Evolutionary conservation across 257 asterid genomes (phyloP).

Genomic region (Thymus mandschuricus): DNA sequence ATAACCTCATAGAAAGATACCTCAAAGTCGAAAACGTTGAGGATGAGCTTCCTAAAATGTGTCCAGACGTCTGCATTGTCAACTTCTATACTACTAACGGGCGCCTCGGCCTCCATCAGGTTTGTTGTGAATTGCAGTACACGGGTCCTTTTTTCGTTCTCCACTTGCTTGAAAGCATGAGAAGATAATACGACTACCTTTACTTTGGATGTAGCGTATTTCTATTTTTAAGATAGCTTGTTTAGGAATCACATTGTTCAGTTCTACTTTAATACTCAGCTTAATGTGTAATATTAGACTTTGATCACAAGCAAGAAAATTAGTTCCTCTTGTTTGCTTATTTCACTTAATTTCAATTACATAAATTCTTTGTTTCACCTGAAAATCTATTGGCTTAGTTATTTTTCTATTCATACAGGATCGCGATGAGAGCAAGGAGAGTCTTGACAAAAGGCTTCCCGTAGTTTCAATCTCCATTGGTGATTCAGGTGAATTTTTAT

Average conservation of each 20-base stretch:
- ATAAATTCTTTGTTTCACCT: not conserved
- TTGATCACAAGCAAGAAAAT: not conserved
- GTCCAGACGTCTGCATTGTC: conserved; percentile 71
- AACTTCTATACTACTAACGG: conserved; percentile 56
- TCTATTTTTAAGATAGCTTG: not conserved
- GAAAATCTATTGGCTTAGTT: not conserved
- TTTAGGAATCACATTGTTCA: too few species aligned
- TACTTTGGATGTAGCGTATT: not conserved
- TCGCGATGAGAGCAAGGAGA: conserved; percentile 55
- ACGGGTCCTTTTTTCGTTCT: not conserved
- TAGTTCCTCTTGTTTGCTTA: not conserved
- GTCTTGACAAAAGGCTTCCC: conserved; percentile 55
- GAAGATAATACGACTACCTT: too few species aligned
- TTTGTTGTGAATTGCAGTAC: conserved; percentile 23
- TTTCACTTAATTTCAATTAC: not conserved
- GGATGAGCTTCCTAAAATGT: conserved; percentile 51
- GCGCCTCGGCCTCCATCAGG: conserved; percentile 81
- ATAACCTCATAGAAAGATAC: conserved; percentile 36
- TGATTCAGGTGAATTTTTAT: conserved; percentile 69
- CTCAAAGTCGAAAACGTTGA: conserved; percentile 29
- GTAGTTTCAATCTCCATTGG: conserved; percentile 71
- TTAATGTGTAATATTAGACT: not conserved
- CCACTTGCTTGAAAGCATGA: not conserved
- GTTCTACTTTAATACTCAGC: too few species aligned
- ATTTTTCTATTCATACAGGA: conserved; percentile 42